Evolutionary conservation across 2,329 filamentous ascomycete species (phyloP).

Genomic region (Pseudogymnoascus sp.): DNA sequence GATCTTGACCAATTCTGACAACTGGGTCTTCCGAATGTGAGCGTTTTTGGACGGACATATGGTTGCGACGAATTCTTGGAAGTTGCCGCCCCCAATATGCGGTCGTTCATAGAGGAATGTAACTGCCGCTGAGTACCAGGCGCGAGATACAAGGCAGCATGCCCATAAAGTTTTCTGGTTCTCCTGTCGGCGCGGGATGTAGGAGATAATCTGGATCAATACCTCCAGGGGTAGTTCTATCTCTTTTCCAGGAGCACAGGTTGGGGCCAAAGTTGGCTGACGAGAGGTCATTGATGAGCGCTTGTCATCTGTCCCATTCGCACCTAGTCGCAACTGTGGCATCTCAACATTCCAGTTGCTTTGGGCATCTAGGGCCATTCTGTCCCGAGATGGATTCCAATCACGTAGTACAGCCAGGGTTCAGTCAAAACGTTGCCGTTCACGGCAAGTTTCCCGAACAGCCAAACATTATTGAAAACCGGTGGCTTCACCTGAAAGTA

Average conservation of each 20-base stretch:
- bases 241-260: slow-evolving; percentile 14
- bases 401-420: background rate
- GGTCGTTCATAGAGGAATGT: slow-evolving; percentile 24
- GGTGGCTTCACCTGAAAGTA: background rate
- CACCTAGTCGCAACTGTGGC: slow-evolving; percentile 17
- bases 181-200: slow-evolving; percentile 19
- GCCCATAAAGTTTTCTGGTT: slow-evolving; percentile 24
- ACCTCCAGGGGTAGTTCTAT: slow-evolving; percentile 27
- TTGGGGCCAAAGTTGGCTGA: background rate
- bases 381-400: background rate
- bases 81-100: slow-evolving; percentile 25
- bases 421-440: background rate
- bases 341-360: slow-evolving; percentile 28
- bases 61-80: slow-evolving; percentile 26
- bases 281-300: background rate
- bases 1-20: slow-evolving; percentile 24
- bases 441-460: slow-evolving; percentile 1
- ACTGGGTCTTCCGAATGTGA: slow-evolving; percentile 25
- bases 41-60: slow-evolving; percentile 31
- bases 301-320: background rate
- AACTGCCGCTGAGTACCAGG: slow-evolving; percentile 26
- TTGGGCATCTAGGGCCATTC: slow-evolving; percentile 26
- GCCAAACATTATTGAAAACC: background rate
- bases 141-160: slow-evolving; percentile 25
- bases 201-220: slow-evolving; percentile 25